These are phyloP conservation scores for Colletotrichum noveboracense DNA, from an alignment of 2,329 filamentous ascomycete genomes.

Conservation along the genomic window DNA sequence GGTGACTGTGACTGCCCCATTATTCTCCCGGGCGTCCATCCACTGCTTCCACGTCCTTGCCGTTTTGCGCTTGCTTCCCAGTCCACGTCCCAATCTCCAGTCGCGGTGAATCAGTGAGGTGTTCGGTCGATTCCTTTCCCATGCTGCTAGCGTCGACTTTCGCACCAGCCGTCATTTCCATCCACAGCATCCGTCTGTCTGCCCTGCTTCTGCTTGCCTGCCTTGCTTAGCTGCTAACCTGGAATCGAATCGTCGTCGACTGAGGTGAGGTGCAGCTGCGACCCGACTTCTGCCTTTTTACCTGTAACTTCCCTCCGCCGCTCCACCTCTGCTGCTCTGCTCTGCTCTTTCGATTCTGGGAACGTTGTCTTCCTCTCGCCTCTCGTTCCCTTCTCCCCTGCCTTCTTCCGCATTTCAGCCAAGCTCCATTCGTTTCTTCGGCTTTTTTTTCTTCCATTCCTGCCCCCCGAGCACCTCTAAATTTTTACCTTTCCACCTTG, in stretches of 20 bases:
- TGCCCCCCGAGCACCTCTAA: neutral
- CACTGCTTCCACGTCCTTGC: neutral
- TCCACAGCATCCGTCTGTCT: neutral
- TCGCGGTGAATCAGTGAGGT: neutral
- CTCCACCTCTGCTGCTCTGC: neutral
- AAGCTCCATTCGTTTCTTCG: neutral
- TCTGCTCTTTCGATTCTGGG: neutral
- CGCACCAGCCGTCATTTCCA: neutral
- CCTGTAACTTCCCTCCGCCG: constrained; percentile 9
- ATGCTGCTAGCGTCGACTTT: neutral
- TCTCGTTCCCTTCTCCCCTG: neutral
- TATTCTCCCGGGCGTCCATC: neutral
- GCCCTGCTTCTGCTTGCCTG: neutral
- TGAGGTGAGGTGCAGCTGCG: neutral
- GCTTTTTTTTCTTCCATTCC: neutral
- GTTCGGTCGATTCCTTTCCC: neutral
- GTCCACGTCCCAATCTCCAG: neutral
- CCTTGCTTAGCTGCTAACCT: neutral
- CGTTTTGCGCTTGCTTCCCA: neutral
- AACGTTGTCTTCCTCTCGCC: neutral
- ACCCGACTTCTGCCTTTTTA: constrained; percentile 5
- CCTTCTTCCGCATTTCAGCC: neutral
- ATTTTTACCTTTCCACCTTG: neutral
- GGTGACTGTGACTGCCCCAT: neutral
- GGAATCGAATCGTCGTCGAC: neutral